Percentiles rank a stretch among this genome's conserved stretches.
These are phyloP conservation scores for Madurella mycetomatis DNA, from an alignment of 2,329 filamentous ascomycete genomes.

Conservation along the genomic window DNA sequence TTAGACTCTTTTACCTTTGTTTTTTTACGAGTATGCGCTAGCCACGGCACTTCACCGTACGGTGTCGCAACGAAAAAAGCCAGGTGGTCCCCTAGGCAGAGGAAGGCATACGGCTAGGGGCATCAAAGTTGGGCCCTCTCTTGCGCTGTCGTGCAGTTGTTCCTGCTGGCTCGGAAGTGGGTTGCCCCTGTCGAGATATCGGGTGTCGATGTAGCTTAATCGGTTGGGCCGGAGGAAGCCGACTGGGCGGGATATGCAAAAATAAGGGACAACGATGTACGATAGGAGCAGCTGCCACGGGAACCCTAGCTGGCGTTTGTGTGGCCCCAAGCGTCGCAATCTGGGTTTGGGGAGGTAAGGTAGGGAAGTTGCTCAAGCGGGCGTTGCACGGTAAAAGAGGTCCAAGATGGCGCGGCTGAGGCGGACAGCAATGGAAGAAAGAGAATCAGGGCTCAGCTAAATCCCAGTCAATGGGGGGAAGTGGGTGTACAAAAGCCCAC, in stretches of 20 bases:
- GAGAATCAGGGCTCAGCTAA: too few species aligned
- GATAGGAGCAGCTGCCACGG: background rate
- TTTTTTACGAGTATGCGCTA: background rate
- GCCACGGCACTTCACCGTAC: constrained; percentile 6
- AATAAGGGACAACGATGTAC: constrained; percentile 1
- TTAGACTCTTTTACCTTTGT: too few species aligned
- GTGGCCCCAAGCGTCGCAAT: background rate
- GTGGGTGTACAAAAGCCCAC: background rate
- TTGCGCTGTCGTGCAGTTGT: constrained; percentile 4
- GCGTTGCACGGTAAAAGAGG: constrained; percentile 4
- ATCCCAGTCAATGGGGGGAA: background rate
- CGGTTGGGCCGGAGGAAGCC: constrained; percentile 7
- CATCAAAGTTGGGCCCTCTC: constrained; percentile 4
- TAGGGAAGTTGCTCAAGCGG: background rate
- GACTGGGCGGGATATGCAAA: background rate
- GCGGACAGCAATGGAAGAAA: too few species aligned
- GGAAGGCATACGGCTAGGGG: constrained; percentile 13
- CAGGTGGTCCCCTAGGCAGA: constrained; percentile 7
- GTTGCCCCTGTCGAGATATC: constrained; percentile 3
- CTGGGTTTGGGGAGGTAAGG: background rate
- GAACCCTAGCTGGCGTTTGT: background rate
- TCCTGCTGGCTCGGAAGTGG: background rate
- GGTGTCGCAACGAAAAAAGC: constrained; percentile 6
- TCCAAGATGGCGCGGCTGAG: too few species aligned
- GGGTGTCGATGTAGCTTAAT: too few species aligned